Conservation (phyloP, 75 land plant species). For the Azolla pinnata region DNA sequence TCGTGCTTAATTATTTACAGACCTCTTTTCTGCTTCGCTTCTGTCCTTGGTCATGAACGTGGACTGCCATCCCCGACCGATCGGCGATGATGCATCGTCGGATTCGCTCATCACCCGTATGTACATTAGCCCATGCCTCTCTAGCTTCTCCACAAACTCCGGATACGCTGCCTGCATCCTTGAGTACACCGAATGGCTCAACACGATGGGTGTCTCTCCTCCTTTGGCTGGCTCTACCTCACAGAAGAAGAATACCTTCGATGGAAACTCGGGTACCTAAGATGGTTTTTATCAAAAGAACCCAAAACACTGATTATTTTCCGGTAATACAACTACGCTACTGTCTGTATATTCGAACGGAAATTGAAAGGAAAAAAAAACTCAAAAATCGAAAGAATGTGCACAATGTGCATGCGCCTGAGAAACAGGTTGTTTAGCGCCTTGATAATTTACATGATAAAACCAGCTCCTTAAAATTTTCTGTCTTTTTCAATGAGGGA, state of each 20-base stretch:
- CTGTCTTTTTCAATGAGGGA: too few relatives aligned
- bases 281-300: too few relatives aligned
- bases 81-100: slow-evolving; percentile 92
- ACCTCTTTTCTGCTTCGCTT: slow-evolving; percentile 74
- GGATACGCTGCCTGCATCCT: slow-evolving; percentile 66
- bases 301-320: too few relatives aligned
- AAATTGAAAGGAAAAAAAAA: too few relatives aligned
- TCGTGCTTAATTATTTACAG: too few relatives aligned
- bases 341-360: too few relatives aligned
- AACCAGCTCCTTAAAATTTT: too few relatives aligned
- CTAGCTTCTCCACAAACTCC: slow-evolving; percentile 67
- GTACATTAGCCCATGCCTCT: slow-evolving; percentile 70
- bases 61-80: slow-evolving; percentile 97
- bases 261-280: slow-evolving; percentile 89
- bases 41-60: slow-evolving; percentile 83
- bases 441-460: too few relatives aligned
- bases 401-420: too few relatives aligned
- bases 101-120: slow-evolving; percentile 54
- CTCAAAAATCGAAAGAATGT: too few relatives aligned
- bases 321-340: too few relatives aligned
- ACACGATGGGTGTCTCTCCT: slow-evolving; percentile 96
- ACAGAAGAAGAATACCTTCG: slow-evolving; percentile 84
- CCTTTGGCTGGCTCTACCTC: slow-evolving; percentile 76
- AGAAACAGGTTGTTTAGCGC: too few relatives aligned
- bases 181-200: slow-evolving; percentile 67